These are phyloP conservation scores for Fusarium annulatum DNA, from an alignment of 2,329 filamentous ascomycete species.

Conservation along the genomic window DNA sequence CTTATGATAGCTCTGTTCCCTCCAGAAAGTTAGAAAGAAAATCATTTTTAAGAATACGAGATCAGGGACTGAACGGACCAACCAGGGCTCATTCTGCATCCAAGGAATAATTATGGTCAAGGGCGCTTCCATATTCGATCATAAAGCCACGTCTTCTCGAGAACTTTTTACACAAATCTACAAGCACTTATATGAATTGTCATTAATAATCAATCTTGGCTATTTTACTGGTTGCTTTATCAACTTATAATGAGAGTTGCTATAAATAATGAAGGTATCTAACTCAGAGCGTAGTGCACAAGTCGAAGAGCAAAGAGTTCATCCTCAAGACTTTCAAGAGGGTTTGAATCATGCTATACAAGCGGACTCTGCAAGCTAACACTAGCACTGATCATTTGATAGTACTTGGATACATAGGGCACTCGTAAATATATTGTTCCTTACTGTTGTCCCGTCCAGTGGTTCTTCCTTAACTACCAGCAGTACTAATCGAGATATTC, in stretches of 20 bases:
- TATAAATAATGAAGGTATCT: background rate
- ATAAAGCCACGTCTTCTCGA: background rate
- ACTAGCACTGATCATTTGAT: accelerated
- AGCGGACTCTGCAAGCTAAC: background rate
- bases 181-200: background rate
- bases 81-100: background rate
- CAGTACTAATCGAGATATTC: background rate
- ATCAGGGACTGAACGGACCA: background rate
- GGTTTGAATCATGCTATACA: background rate
- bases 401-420: accelerated
- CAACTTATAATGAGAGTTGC: accelerated
- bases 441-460: too few relatives aligned
- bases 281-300: background rate
- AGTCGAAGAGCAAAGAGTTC: background rate
- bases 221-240: background rate
- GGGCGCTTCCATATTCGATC: too few relatives aligned
- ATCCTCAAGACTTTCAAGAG: background rate
- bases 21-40: background rate
- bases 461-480: background rate
- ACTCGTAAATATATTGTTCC: background rate
- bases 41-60: background rate
- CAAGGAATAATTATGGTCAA: background rate
- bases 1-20: background rate
- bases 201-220: background rate
- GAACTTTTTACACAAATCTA: background rate